Conservation (phyloP, 768 basidiomycete species). For the Tylopilus plumbeoviolaceoides region DNA sequence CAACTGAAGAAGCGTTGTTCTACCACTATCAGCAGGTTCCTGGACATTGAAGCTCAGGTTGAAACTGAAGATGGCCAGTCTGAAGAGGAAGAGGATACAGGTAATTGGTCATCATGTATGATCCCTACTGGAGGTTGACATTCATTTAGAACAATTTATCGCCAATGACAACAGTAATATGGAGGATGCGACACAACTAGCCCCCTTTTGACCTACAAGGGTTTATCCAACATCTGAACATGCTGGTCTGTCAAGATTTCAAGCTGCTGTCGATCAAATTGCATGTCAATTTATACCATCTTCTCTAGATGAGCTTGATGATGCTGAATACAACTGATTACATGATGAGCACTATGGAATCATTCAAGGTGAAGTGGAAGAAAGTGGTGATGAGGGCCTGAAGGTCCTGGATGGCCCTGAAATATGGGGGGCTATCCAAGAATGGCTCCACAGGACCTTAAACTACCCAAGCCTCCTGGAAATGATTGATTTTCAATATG, state of each 20-base stretch:
- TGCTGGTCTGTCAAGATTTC: not conserved
- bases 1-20: not conserved
- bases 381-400: not conserved
- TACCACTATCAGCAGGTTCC: not conserved
- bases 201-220: no score
- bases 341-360: not conserved
- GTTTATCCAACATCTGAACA: not conserved
- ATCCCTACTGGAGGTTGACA: not conserved
- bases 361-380: not conserved
- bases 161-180: no score
- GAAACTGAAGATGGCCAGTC: not conserved
- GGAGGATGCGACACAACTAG: no score
- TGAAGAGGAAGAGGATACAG: not conserved
- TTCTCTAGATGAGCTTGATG: not conserved
- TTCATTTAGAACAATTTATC: not conserved
- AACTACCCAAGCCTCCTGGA: not conserved
- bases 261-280: not conserved
- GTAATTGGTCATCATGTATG: not conserved
- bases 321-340: not conserved
- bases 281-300: not conserved
- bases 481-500: not conserved
- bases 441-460: not conserved
- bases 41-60: not conserved
- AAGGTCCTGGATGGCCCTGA: not conserved
- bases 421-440: not conserved